Evolutionary conservation across 805 yeast genomes (phyloP).

Genomic region (Candida oleophila): DNA sequence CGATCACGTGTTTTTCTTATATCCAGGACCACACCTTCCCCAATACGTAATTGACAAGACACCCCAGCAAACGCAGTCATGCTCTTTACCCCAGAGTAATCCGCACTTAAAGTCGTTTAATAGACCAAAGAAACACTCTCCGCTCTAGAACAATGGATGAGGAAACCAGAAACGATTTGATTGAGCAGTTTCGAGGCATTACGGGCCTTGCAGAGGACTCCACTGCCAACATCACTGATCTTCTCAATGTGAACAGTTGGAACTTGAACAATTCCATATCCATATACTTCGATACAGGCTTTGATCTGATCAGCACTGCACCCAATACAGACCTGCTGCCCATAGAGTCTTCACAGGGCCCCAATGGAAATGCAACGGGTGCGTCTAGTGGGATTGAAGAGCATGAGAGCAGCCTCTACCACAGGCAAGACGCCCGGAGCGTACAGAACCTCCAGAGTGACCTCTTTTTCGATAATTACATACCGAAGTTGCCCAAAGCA

Average conservation of each 20-base stretch:
- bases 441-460: constrained; percentile 26
- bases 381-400: constrained; percentile 12
- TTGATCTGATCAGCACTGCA: constrained; percentile 14
- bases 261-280: constrained; percentile 61
- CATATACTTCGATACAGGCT: constrained; percentile 56
- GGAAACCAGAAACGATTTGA: background rate
- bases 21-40: background rate
- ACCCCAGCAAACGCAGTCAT: too few species aligned
- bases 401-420: constrained; percentile 2
- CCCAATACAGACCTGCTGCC: background rate
- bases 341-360: background rate
- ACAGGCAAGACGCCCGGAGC: constrained; percentile 3
- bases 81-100: too few species aligned
- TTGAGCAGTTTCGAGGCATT: background rate
- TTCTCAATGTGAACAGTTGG: constrained; percentile 56
- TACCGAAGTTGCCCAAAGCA: constrained; percentile 41
- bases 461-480: constrained; percentile 21
- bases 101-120: background rate
- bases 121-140: background rate
- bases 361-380: constrained; percentile 5
- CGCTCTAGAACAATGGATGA: background rate
- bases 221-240: constrained; percentile 42
- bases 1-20: background rate
- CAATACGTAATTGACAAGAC: background rate
- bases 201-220: constrained; percentile 1